These are phyloP conservation scores for Pistacia atlantica DNA, from an alignment of 345 rosid species.

Conservation along the genomic window DNA sequence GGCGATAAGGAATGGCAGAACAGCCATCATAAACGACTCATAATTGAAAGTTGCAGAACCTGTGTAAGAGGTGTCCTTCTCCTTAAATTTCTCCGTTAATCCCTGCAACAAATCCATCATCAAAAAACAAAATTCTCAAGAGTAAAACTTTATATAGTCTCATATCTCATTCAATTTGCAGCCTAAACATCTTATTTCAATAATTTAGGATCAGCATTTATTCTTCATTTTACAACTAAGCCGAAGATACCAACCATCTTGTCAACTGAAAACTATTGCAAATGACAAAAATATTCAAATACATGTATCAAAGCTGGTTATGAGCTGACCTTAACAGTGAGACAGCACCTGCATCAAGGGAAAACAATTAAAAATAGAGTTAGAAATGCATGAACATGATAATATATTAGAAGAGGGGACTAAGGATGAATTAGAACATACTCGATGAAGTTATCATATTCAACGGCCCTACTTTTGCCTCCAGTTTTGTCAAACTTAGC, in stretches of 20 bases:
- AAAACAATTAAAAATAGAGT: neutral
- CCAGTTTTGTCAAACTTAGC: conserved; percentile 85
- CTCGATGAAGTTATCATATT: conserved; percentile 97
- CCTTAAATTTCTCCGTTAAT: conserved; percentile 88
- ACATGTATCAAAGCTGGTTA: neutral
- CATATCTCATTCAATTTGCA: neutral
- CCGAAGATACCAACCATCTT: too few relatives aligned
- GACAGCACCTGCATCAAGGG: conserved; percentile 76
- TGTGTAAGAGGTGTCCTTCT: conserved; percentile 61
- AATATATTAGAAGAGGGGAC: neutral
- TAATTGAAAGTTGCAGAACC: conserved; percentile 85
- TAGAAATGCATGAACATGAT: neutral
- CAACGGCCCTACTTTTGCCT: conserved; percentile 70
- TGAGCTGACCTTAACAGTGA: conserved; percentile 78
- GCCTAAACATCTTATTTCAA: too few relatives aligned
- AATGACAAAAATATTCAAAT: too few relatives aligned
- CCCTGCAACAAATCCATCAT: conserved; percentile 50
- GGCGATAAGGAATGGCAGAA: conserved; percentile 86
- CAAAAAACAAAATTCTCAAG: neutral
- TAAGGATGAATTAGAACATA: conserved; percentile 29
- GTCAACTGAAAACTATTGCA: too few relatives aligned
- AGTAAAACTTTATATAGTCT: neutral
- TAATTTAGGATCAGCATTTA: too few relatives aligned
- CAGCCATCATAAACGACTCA: conserved; percentile 83
- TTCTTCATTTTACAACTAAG: too few relatives aligned